A percentile compares a stretch with the other conserved stretches of the same genome.
phyloP scores from a whole-genome alignment of 768 basidiomycete species.

The Melanogaster broomeanus region DNA sequence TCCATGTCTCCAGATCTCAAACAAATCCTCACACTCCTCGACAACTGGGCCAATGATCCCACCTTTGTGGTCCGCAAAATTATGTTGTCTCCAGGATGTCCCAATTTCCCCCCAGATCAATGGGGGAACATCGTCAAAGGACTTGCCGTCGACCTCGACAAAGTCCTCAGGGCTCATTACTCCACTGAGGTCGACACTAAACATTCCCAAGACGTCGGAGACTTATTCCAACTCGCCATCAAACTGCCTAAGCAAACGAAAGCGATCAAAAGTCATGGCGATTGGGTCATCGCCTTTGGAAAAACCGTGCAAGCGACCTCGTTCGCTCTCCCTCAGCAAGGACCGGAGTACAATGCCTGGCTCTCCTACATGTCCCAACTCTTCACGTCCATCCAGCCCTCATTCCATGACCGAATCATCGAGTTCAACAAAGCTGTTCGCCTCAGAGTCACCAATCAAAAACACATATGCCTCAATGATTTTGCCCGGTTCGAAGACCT shows the following conservation, averaged over 20 bases:
- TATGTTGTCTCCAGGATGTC: neutral
- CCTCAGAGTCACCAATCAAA: slow-evolving; percentile 16
- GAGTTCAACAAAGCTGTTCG: slow-evolving; percentile 33
- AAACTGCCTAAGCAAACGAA: neutral
- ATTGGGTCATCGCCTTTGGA: too few relatives aligned
- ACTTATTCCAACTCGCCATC: neutral
- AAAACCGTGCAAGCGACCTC: neutral
- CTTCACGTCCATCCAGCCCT: slow-evolving; percentile 14
- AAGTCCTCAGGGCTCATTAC: neutral
- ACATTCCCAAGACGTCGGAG: slow-evolving; percentile 1
- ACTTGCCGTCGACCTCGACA: too few relatives aligned
- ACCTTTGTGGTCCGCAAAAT: neutral
- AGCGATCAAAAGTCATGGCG: neutral
- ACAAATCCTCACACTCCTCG: neutral
- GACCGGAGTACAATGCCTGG: slow-evolving; percentile 26
- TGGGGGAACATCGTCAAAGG: too few relatives aligned
- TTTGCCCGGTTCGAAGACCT: neutral
- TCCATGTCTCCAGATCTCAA: neutral
- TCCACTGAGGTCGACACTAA: neutral
- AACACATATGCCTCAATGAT: neutral
- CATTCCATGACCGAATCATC: slow-evolving; percentile 25
- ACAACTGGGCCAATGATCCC: neutral
- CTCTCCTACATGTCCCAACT: neutral
- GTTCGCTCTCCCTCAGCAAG: slow-evolving; percentile 31
- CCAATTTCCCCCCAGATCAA: neutral